Conservation (phyloP, 768 basidiomycete species). For the Grammothele lineata region DNA sequence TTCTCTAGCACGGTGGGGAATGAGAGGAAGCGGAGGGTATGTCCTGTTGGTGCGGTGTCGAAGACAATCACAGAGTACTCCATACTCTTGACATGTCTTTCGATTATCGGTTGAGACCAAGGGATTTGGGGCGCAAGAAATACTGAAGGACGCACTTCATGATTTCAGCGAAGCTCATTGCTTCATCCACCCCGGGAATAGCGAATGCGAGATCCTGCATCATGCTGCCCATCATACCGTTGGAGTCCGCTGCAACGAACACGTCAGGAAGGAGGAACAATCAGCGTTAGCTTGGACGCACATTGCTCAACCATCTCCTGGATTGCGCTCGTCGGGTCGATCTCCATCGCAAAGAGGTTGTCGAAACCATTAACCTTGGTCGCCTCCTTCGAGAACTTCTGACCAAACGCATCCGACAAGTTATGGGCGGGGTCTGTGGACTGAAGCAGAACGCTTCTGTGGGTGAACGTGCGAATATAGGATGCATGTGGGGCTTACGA, state of each 20-base stretch:
- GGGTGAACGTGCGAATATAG: neutral
- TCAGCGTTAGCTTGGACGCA: conserved; percentile 44
- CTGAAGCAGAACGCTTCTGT: conserved; percentile 35
- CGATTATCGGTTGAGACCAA: neutral
- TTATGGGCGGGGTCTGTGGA: conserved; percentile 99
- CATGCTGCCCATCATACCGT: conserved; percentile 97
- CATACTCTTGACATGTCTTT: conserved; percentile 98
- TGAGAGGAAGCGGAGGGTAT: conserved; percentile 97
- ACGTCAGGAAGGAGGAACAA: too few species aligned
- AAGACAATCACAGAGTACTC: conserved; percentile 99
- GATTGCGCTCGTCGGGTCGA: conserved; percentile 95
- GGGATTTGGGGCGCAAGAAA: neutral
- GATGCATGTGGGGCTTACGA: conserved; percentile 50
- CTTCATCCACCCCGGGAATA: conserved; percentile 98
- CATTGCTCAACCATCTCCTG: conserved; percentile 99
- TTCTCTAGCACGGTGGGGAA: conserved; percentile 98
- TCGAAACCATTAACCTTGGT: conserved; percentile 97
- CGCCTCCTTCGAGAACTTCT: conserved; percentile 99
- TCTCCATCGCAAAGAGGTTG: conserved; percentile 98
- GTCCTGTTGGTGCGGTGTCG: conserved; percentile 98
- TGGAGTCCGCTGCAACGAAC: conserved; percentile 77
- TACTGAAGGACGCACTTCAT: conserved; percentile 75
- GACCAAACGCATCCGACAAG: conserved; percentile 95
- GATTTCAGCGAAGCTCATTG: conserved; percentile 99
- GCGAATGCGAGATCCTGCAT: conserved; percentile 99